These are phyloP conservation scores for Aspergillus unguis DNA, from an alignment of 2,329 filamentous ascomycete genomes.

Conservation along the genomic window DNA sequence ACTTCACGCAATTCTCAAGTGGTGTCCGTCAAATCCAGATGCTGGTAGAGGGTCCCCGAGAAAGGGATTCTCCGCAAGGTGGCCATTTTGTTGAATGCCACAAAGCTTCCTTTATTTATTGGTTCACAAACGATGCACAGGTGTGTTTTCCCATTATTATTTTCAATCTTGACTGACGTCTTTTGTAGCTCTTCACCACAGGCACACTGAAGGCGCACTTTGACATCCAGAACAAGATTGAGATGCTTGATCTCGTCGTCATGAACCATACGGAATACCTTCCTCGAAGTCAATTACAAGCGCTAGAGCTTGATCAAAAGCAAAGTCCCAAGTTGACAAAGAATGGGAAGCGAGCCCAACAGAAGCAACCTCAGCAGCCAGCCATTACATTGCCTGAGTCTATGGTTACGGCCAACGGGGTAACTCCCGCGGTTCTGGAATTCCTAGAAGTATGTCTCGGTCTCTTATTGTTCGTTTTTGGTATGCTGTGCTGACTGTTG, in stretches of 20 bases:
- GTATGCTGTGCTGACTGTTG: background rate
- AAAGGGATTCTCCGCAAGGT: constrained; percentile 58
- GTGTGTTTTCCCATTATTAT: constrained; percentile 50
- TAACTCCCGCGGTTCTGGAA: constrained; percentile 55
- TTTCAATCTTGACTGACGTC: background rate
- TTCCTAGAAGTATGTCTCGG: constrained; percentile 58
- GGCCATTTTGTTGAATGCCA: constrained; percentile 72
- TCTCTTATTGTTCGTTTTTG: background rate
- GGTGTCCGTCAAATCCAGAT: constrained; percentile 84
- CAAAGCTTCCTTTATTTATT: constrained; percentile 80
- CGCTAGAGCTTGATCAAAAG: constrained; percentile 52
- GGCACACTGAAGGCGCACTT: constrained; percentile 77
- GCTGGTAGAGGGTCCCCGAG: constrained; percentile 67
- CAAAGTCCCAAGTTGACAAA: constrained; percentile 60
- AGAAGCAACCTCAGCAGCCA: constrained; percentile 45
- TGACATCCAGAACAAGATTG: constrained; percentile 73
- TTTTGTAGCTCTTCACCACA: constrained; percentile 65
- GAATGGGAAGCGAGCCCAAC: constrained; percentile 49
- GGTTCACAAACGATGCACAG: constrained; percentile 79
- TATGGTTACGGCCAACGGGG: constrained; percentile 50
- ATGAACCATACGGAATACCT: constrained; percentile 78
- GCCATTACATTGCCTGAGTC: constrained; percentile 45
- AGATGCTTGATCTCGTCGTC: constrained; percentile 78
- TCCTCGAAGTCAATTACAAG: constrained; percentile 59
- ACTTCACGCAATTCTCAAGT: constrained; percentile 82